phyloP scores from a whole-genome alignment of 306 rosid genomes.

The Cucumis melo region DNA sequence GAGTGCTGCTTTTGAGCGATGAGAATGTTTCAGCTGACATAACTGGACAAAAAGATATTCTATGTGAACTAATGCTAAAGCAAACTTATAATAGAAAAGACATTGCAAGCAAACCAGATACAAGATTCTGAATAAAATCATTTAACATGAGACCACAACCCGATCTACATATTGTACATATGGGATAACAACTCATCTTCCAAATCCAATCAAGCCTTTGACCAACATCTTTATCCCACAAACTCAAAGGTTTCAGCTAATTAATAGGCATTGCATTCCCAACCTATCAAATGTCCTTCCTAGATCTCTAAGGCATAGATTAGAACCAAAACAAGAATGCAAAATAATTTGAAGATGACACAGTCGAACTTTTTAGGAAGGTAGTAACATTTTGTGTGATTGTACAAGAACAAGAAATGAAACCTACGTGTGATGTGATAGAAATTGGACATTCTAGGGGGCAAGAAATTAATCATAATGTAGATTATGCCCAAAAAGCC shows the following conservation, averaged over 20 bases:
- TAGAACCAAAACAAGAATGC: background rate
- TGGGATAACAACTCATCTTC: background rate
- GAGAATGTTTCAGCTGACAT: slow-evolving; percentile 26
- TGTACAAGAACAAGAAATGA: background rate
- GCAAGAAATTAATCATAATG: background rate
- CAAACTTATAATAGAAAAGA: background rate
- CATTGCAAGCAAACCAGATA: background rate
- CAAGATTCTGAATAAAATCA: background rate
- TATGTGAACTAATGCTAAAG: background rate
- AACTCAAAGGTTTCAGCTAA: background rate
- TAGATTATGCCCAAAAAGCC: background rate
- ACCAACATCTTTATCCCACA: background rate
- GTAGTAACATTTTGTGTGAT: background rate
- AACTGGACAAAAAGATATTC: slow-evolving; percentile 24
- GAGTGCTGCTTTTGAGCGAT: slow-evolving; percentile 25
- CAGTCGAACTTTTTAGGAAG: background rate
- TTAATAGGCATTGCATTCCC: background rate
- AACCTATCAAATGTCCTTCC: background rate
- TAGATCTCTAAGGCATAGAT: background rate
- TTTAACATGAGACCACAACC: background rate
- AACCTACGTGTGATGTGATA: background rate
- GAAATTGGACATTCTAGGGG: background rate
- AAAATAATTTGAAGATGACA: background rate
- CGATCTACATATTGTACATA: background rate
- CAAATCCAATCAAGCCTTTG: background rate